phyloP scores from a whole-genome alignment of 2,329 filamentous ascomycete genomes.

The Ophiostoma angusticollis region DNA sequence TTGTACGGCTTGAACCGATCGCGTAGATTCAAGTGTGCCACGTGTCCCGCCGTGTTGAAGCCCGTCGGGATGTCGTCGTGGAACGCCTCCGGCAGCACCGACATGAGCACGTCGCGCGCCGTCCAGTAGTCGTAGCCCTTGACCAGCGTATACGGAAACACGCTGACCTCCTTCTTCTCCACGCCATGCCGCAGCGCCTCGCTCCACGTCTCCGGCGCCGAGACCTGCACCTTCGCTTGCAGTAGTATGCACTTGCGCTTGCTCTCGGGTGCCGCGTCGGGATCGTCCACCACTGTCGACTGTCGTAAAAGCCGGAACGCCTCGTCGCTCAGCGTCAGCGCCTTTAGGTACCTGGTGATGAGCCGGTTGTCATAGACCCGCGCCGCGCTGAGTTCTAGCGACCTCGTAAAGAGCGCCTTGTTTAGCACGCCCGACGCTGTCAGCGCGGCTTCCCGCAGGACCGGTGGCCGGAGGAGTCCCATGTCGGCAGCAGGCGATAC shows the following conservation, averaged over 20 bases:
- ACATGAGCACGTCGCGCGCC: conserved; percentile 75
- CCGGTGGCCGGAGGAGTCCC: conserved; percentile 60
- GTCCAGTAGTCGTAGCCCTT: conserved; percentile 80
- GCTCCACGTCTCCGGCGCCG: conserved; percentile 64
- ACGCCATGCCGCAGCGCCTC: conserved; percentile 55
- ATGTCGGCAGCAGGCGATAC: conserved; percentile 22
- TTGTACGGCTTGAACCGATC: conserved; percentile 78
- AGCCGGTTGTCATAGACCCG: conserved; percentile 62
- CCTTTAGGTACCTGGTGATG: conserved; percentile 57
- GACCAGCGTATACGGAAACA: conserved; percentile 63
- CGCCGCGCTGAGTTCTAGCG: conserved; percentile 64
- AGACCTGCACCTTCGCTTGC: conserved; percentile 39
- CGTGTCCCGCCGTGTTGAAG: conserved; percentile 80
- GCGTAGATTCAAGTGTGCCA: conserved; percentile 85
- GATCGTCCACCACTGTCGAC: conserved; percentile 49
- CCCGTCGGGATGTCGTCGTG: conserved; percentile 72
- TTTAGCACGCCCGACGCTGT: conserved; percentile 48
- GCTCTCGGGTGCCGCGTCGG: conserved; percentile 33
- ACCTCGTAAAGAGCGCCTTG: conserved; percentile 68
- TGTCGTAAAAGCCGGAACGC: conserved; percentile 52
- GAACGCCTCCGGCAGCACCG: conserved; percentile 67
- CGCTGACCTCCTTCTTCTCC: conserved; percentile 48
- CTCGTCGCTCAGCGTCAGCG: conserved; percentile 53
- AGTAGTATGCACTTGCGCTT: conserved; percentile 47
- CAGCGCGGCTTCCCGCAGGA: conserved; percentile 58